Evolutionary conservation across 1,139 yeast species (phyloP), one percentile per base, ranked within the genome.

Genomic region (Saccharomyces hybrid): DNA sequence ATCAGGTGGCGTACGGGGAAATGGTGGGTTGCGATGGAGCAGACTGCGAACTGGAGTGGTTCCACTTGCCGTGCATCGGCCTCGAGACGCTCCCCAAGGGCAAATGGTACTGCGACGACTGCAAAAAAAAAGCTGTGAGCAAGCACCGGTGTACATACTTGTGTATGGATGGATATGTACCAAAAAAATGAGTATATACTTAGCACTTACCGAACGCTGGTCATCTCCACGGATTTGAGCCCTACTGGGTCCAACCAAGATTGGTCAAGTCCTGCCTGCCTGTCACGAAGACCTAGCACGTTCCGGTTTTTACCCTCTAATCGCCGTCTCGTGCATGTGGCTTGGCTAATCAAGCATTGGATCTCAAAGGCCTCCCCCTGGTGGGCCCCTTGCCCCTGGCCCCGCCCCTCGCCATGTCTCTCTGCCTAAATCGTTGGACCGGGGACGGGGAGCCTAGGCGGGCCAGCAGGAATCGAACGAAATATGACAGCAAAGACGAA

Each of bases 21-120:
- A 93, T 93, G 99, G 97, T 93, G 58, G 99, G 96, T 2, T 93
- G 99, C 73, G 99, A 93, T 68, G 97, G 97, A 2, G 93, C 87
- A 50, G 84, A 86, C 59, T 93, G 99, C 73, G 86, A 86, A 68
- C 78, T 91, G 54, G 98, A 93, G 71, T 93, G 99, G 99, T 93
- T 93, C 75, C 99, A 93, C 73, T 77, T 91, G 66, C 97, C 97
- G 16, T 93, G 99, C 71, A 91, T 90, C 52, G 97, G 97, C 1
- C 79, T 91, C 61, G 83, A 83, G 51, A 87, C 90, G 54, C 85
- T 95, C 8, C 99, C 99, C 5, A 88, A 86, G 72, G 99, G 98
- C 3, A 89, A 89, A 65, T 93, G 99, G 99, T 93, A 84, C 66
- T 93, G 99, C 72, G 95, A 90, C 62, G 97, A 90, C 61, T 93